These are phyloP conservation scores for Paramecium sexaurelia DNA, from an alignment of 73 alveolate species.

Conservation along the genomic window DNA sequence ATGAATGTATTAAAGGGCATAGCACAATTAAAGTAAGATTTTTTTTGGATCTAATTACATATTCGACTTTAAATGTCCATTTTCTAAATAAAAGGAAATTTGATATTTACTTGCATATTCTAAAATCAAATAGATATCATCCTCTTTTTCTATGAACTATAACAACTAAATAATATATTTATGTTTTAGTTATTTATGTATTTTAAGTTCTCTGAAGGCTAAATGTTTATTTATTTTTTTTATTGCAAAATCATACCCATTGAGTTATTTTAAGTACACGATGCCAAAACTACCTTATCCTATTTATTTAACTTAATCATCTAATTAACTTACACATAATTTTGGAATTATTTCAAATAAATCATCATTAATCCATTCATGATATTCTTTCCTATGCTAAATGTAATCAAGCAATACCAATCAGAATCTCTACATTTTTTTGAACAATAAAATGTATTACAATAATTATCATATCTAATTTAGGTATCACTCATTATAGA, in stretches of 20 bases:
- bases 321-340: not conserved
- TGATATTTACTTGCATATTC: not conserved
- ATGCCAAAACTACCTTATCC: not conserved
- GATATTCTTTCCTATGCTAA: not conserved
- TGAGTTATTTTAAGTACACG: constrained; percentile 5
- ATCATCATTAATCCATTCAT: not conserved
- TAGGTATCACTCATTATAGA: not conserved
- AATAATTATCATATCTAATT: not conserved
- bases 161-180: not conserved
- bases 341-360: not conserved
- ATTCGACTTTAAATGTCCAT: not conserved
- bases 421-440: not conserved
- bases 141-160: not conserved
- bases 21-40: not conserved
- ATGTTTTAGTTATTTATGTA: constrained; percentile 1
- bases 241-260: constrained; percentile 12
- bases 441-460: not conserved
- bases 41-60: not conserved
- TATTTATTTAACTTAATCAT: not conserved
- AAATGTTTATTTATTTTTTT: not conserved
- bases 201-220: not conserved
- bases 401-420: not conserved
- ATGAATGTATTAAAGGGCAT: constrained; percentile 64
- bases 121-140: not conserved
- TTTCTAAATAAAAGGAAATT: not conserved